Base-by-base conservation (phyloP, 2,329 filamentous ascomycete genomes). In the Ophiocordyceps camponoti-saundersi region DNA sequence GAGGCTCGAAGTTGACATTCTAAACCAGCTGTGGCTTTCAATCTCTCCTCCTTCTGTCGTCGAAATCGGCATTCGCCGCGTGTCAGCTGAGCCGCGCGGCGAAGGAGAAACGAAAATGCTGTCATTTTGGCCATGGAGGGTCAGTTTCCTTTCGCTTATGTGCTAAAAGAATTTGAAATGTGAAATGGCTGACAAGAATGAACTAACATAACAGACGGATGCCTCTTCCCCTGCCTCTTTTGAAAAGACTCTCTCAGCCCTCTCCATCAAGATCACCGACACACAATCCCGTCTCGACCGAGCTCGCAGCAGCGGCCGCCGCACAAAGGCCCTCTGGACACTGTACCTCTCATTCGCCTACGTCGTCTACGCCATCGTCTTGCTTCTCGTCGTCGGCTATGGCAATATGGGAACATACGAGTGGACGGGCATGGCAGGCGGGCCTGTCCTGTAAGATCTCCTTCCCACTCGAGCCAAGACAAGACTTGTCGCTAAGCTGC, bases 301-400 rank as follows among this genome's bases (percentile, higher is more conserved):
- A 41, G 72, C 83, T 39, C 79, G 86, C 44, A 74, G 82, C 54
- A 77, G 75, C 50, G 79, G 85, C 45, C 79, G 90, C 48, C 82
- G 89, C 49, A 75, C 82, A 56, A 90, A 84, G 55, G 85, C 87
- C 36, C 75, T 96, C 47, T 88, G 81, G 78, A 95, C 88, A 0
- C 75, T 98, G 15, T 98, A 96, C 61, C 80, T 89, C 3, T 80
- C 80, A 48, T 90, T 98, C 56, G 85, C 82, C 45, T 98, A 96
- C 63, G 80, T 95, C 4, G 77, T 96, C 44, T 89, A 87, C 56
- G 75, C 80, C 11, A 79, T 95, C 26, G 82, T 96, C 46, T 71
- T 93, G 42, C 73, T 82, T 3, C 72, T 98, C 7, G 87, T 95
- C 8, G 79, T 95, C 3, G 92, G 92, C 46, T 86, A 82, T 71